These are phyloP conservation scores for Hibiscus tridactylites DNA, from an alignment of 345 rosid genomes.

Conservation along the genomic window DNA sequence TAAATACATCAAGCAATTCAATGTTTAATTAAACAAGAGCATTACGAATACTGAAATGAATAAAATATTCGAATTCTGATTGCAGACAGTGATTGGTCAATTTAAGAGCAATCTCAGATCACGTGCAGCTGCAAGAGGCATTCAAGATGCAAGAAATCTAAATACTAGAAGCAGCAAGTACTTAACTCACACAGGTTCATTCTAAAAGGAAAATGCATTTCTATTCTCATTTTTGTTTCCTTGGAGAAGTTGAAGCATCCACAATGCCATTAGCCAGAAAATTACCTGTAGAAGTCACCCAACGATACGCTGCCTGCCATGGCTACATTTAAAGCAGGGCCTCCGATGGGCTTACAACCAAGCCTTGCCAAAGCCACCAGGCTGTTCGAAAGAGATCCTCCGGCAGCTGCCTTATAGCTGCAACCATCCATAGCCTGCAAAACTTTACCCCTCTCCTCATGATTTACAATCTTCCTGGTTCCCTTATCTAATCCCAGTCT, in stretches of 20 bases:
- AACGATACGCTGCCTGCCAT: constrained; percentile 86
- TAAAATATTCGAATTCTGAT: too few relatives aligned
- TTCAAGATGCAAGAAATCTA: background rate
- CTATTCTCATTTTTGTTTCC: too few relatives aligned
- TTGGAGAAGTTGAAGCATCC: too few relatives aligned
- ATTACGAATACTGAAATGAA: too few relatives aligned
- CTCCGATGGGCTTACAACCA: constrained; percentile 44
- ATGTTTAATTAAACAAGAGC: background rate
- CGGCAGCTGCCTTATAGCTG: constrained; percentile 95
- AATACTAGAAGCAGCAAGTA: too few relatives aligned
- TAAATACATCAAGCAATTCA: constrained; percentile 9
- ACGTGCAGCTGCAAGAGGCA: background rate
- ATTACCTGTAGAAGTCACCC: constrained; percentile 82
- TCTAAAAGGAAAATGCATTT: too few relatives aligned
- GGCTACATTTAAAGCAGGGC: constrained; percentile 65
- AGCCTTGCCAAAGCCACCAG: constrained; percentile 88
- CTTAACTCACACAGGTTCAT: too few relatives aligned
- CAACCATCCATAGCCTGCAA: constrained; percentile 98
- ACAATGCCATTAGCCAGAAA: background rate
- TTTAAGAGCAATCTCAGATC: background rate
- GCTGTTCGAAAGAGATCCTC: constrained; percentile 90
- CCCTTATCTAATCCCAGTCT: constrained; percentile 75
- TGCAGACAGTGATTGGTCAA: background rate
- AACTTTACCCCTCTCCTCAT: constrained; percentile 88
- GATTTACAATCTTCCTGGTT: constrained; percentile 81